Conservation (phyloP, 164 flowering plant genomes). For the Cinnamomum chago region DNA sequence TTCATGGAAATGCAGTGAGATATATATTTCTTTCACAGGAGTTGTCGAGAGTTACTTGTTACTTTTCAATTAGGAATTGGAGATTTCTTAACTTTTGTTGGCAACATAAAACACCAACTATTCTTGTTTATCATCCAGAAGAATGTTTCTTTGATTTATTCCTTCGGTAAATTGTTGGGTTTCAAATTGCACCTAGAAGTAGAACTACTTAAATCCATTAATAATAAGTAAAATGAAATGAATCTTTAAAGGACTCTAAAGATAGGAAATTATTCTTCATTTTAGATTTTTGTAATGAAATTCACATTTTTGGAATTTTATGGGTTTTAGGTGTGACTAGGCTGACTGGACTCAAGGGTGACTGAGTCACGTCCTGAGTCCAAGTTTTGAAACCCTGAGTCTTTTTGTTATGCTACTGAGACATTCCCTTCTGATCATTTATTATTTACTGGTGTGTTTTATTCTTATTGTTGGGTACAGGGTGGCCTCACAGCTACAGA, state of each 20-base stretch:
- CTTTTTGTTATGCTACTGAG: too few relatives aligned
- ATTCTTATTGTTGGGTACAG: constrained; percentile 37
- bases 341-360: too few relatives aligned
- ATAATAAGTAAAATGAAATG: too few relatives aligned
- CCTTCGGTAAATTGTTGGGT: background rate
- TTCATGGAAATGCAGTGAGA: background rate
- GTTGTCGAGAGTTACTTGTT: too few relatives aligned
- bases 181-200: background rate
- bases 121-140: background rate
- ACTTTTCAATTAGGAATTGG: too few relatives aligned
- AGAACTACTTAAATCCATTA: background rate
- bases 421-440: background rate
- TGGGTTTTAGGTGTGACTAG: too few relatives aligned
- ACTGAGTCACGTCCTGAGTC: background rate
- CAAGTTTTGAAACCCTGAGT: background rate
- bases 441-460: background rate
- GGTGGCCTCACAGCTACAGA: constrained; percentile 98
- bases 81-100: too few relatives aligned
- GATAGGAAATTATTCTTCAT: too few relatives aligned
- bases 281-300: too few relatives aligned
- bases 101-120: background rate
- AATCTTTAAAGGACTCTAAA: too few relatives aligned
- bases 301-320: too few relatives aligned
- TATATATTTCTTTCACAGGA: too few relatives aligned
- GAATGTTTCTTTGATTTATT: background rate